These are phyloP conservation scores for Aspergillus affinis DNA, from an alignment of 495 filamentous ascomycete genomes.

Conservation along the genomic window DNA sequence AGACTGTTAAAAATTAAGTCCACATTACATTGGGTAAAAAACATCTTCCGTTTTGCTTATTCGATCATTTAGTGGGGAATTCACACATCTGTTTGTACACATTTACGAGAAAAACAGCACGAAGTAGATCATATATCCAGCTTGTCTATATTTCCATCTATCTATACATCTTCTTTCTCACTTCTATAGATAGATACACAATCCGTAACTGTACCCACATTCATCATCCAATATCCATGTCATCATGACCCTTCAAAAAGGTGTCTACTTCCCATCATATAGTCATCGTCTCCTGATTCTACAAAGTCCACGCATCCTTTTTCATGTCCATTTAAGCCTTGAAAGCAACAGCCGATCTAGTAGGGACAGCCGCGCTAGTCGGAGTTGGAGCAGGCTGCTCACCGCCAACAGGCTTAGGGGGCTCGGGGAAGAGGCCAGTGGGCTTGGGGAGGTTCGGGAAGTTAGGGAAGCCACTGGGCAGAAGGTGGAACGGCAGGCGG, in stretches of 20 bases:
- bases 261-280: neutral
- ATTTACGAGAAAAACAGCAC: neutral
- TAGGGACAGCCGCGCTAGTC: conserved; percentile 1
- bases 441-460: neutral
- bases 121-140: neutral
- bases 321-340: neutral
- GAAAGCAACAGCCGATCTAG: neutral
- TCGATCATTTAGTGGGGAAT: too few relatives aligned
- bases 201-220: neutral
- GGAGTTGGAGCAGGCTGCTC: neutral
- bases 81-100: too few relatives aligned
- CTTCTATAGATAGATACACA: neutral
- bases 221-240: neutral
- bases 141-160: neutral
- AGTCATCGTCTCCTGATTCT: neutral
- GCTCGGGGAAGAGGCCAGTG: neutral
- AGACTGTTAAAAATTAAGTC: too few relatives aligned
- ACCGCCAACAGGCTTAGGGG: neutral
- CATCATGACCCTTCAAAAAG: neutral
- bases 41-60: too few relatives aligned
- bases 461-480: too few relatives aligned
- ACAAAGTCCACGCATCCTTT: neutral
- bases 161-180: neutral
- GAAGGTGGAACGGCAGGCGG: too few relatives aligned
- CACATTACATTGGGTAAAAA: too few relatives aligned